Base-by-base conservation (phyloP, 192 early-diverging fungal species). In the Podila verticillata region DNA sequence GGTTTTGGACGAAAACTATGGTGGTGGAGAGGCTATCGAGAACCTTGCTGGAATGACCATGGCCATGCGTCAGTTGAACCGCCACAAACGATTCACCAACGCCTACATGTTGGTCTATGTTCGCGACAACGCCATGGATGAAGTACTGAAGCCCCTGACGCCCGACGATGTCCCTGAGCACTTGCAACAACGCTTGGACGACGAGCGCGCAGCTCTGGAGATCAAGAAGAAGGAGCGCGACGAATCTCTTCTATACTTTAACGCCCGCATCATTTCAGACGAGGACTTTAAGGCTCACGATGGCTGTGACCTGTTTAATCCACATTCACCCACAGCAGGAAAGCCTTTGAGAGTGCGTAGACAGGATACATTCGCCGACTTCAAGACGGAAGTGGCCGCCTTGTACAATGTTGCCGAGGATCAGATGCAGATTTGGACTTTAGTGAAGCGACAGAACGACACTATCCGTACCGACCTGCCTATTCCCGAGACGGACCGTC, bases 61-160 rank as follows among this genome's bases (percentile, higher is more conserved):
- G 9, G 87, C 86, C 17, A 82, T 84, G 66, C 87, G 90, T 26
- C 73, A 75, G 29, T 60, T 84, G 65, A 72, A 72, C 63, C 69
- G 77, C 31, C 77, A 80, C 56, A 97, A 95, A 73, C 92, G 95
- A 29, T 97, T 94, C 74, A 96, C 95, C 7, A 99, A 98, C 73
- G 98, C 98, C 6, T 99, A 99, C 87, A 98, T 99, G 97, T 86
- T 99, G 78, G 96, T 98, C 30, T 99, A 99, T 68, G 91, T 99
- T 58, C 93, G 97, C 60, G 90, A 95, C 82, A 72, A 84, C 13
- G 86, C 93, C 73, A 81, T 91, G 64, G 92, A 93, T 35, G 69
- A 89, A n/a, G 89, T 98, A 28, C 82, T 98, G 66, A 83, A 87
- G 17, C 87, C 90, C 29, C 75, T 94, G 9, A 84, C 85, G 9